These are phyloP conservation scores for Globisporangium echinulatum DNA, from an alignment of 352 stramenopile genomes.

Conservation along the genomic window DNA sequence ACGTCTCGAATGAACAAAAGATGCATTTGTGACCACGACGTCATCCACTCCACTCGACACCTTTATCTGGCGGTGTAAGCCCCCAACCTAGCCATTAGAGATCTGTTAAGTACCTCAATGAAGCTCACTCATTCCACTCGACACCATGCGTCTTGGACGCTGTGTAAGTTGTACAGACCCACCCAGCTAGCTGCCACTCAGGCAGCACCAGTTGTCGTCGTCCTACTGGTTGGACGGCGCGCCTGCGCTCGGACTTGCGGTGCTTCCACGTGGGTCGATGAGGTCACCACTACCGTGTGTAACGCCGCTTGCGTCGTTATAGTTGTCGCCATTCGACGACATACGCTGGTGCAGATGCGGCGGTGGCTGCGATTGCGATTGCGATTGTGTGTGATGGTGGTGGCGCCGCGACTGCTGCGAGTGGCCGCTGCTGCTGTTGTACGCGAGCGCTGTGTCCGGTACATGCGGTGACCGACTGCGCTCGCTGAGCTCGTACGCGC, in stretches of 20 bases:
- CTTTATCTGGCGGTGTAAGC: too few relatives aligned
- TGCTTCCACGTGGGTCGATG: not conserved
- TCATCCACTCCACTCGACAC: too few relatives aligned
- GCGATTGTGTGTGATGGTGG: slow-evolving; percentile 8
- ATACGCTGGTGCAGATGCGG: not conserved
- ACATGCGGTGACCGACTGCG: not conserved
- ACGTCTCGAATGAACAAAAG: too few relatives aligned
- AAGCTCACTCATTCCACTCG: too few relatives aligned
- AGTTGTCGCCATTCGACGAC: slow-evolving; percentile 9
- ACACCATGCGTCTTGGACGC: too few relatives aligned
- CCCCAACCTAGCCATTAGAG: too few relatives aligned
- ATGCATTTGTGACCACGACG: too few relatives aligned
- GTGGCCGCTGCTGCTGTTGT: not conserved
- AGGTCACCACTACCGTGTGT: not conserved
- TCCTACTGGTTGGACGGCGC: not conserved
- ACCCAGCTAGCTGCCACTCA: too few relatives aligned
- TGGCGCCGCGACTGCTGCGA: not conserved
- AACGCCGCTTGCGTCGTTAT: slow-evolving; percentile 5
- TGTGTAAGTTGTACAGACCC: too few relatives aligned
- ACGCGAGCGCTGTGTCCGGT: not conserved
- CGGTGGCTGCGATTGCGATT: not conserved
- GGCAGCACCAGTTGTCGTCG: too few relatives aligned
- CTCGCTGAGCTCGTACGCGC: slow-evolving; percentile 3
- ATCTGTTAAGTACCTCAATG: too few relatives aligned
- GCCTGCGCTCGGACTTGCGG: not conserved